Evolutionary conservation across 345 rosid species (phyloP).

Genomic region (Populus simonii): DNA sequence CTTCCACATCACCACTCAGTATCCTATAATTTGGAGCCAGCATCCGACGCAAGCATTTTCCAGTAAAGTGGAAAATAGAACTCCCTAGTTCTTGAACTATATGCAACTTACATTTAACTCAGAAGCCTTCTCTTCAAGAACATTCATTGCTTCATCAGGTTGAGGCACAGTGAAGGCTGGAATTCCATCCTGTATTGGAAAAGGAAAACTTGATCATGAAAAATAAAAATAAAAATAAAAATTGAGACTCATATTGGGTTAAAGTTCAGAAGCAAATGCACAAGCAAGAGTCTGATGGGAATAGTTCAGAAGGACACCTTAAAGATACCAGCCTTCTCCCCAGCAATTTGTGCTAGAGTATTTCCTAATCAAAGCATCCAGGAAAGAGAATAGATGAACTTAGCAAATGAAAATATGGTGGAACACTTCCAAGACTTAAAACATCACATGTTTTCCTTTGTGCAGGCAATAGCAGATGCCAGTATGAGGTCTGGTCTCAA

Average conservation of each 20-base stretch:
- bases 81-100: background rate
- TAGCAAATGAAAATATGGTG: background rate
- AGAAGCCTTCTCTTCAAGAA: conserved; percentile 77
- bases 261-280: background rate
- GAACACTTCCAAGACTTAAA: background rate
- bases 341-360: conserved; percentile 92
- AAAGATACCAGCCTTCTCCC: conserved; percentile 96
- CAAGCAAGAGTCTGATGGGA: conserved; percentile 1
- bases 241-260: background rate
- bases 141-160: conserved; percentile 92
- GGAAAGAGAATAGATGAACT: background rate
- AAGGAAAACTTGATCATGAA: background rate
- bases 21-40: conserved; percentile 4
- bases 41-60: background rate
- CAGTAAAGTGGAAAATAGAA: background rate
- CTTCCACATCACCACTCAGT: background rate
- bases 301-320: conserved; percentile 54
- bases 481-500: background rate
- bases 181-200: conserved; percentile 53
- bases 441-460: background rate
- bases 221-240: background rate
- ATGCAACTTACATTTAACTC: conserved; percentile 58
- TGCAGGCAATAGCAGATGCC: background rate
- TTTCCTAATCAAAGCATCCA: conserved; percentile 57
- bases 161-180: conserved; percentile 95